phyloP scores from a whole-genome alignment of 495 filamentous ascomycete species.

The Hypoxylon lienhwacheense region DNA sequence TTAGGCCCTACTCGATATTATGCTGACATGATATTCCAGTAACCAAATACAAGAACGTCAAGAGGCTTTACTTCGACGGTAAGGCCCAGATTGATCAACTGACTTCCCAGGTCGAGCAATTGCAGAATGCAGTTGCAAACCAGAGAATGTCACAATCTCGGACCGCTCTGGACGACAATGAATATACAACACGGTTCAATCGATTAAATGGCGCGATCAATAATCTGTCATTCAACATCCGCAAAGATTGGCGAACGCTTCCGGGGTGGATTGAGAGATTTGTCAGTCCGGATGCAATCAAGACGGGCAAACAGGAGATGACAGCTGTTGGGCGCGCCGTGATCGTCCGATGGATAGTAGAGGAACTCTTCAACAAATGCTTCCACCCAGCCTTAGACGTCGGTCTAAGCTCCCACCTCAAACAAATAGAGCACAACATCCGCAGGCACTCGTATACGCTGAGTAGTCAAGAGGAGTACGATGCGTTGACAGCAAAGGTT shows the following conservation, averaged over 20 bases:
- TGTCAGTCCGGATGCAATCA: slow-evolving; percentile 81
- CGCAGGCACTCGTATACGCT: slow-evolving; percentile 68
- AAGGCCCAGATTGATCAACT: slow-evolving; percentile 86
- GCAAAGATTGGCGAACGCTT: slow-evolving; percentile 84
- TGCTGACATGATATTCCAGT: slow-evolving; percentile 53
- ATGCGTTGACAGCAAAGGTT: slow-evolving; percentile 82
- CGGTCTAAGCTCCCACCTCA: slow-evolving; percentile 73
- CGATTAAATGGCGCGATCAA: slow-evolving; percentile 93
- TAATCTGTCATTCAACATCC: slow-evolving; percentile 90
- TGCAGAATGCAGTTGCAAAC: slow-evolving; percentile 95
- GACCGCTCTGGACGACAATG: slow-evolving; percentile 93
- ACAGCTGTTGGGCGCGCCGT: slow-evolving; percentile 89
- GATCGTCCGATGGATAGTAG: slow-evolving; percentile 86
- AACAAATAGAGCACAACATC: slow-evolving; percentile 87
- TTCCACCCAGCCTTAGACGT: slow-evolving; percentile 88
- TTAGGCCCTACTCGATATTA: background rate
- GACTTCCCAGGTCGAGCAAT: slow-evolving; percentile 84
- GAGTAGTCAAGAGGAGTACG: slow-evolving; percentile 82
- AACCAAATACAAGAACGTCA: slow-evolving; percentile 96
- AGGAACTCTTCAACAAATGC: slow-evolving; percentile 85
- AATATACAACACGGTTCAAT: slow-evolving; percentile 87
- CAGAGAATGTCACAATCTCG: slow-evolving; percentile 93
- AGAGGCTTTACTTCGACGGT: slow-evolving; percentile 94
- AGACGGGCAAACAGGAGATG: slow-evolving; percentile 91
- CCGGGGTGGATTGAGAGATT: slow-evolving; percentile 75